Evolutionary conservation across 2,329 filamentous ascomycete genomes (phyloP).

Genomic region (Zymoseptoria ardabiliae): DNA sequence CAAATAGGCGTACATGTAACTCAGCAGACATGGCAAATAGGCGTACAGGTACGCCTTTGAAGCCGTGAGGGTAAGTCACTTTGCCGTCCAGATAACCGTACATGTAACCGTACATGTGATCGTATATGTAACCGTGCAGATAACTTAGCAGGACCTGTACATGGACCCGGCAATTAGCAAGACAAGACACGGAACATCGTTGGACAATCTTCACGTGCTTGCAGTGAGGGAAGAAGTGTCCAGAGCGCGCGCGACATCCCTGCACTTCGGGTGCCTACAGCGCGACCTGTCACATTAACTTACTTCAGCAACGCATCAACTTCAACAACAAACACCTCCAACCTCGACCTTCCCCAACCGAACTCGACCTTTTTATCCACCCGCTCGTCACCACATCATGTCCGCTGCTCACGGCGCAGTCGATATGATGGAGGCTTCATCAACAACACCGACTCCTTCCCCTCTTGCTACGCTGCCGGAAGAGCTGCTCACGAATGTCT

Average conservation of each 20-base stretch:
- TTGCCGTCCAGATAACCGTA: too few relatives aligned
- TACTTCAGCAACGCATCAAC: neutral
- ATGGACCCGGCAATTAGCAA: too few relatives aligned
- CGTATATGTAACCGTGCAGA: too few relatives aligned
- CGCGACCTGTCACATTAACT: neutral
- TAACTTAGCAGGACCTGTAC: too few relatives aligned
- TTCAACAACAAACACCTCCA: neutral
- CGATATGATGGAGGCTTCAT: neutral
- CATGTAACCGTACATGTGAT: too few relatives aligned
- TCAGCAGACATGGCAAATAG: too few relatives aligned
- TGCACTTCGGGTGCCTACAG: neutral
- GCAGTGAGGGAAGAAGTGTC: too few relatives aligned
- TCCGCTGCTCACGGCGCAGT: neutral
- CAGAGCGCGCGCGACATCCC: neutral
- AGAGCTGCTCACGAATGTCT: conserved; percentile 24
- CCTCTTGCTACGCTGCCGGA: conserved; percentile 21
- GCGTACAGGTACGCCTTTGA: too few relatives aligned
- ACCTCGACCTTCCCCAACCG: neutral
- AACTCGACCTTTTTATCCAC: neutral
- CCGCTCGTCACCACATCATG: neutral
- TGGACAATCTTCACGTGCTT: too few relatives aligned
- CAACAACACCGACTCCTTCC: neutral
- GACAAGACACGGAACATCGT: too few relatives aligned
- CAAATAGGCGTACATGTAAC: too few relatives aligned
- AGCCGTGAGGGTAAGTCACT: too few relatives aligned